phyloP scores from a whole-genome alignment of 2,329 filamentous ascomycete species.

The Ophiocordyceps camponoti-leonardi region DNA sequence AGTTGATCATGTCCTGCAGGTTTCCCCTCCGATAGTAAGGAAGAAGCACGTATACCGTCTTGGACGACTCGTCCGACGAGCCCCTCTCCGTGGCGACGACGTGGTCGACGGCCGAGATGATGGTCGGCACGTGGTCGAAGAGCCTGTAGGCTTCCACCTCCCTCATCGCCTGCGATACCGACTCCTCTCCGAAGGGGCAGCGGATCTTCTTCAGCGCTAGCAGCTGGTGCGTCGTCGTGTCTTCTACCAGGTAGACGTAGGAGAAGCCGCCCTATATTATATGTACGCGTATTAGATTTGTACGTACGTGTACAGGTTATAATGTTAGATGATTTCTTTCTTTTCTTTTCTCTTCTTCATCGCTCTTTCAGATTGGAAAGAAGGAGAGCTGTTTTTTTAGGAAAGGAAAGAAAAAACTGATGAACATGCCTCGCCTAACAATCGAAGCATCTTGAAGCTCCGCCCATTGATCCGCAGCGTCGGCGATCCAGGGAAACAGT shows the following conservation, averaged over 20 bases:
- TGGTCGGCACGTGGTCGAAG: conserved; percentile 67
- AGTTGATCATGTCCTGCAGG: conserved; percentile 95
- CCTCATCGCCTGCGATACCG: conserved; percentile 82
- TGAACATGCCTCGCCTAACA: conserved; percentile 84
- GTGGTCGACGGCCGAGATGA: conserved; percentile 77
- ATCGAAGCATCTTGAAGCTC: conserved; percentile 86
- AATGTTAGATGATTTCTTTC: too few species aligned
- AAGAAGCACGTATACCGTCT: conserved; percentile 91
- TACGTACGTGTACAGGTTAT: too few species aligned
- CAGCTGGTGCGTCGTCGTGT: conserved; percentile 64
- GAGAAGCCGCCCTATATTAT: conserved; percentile 98
- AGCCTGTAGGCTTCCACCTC: conserved; percentile 94
- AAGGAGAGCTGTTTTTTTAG: too few species aligned
- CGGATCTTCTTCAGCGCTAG: conserved; percentile 98
- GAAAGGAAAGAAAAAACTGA: too few species aligned
- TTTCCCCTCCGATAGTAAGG: conserved; percentile 94
- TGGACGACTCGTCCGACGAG: conserved; percentile 41
- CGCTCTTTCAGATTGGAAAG: too few species aligned
- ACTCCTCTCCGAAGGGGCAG: conserved; percentile 94
- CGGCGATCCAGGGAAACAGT: conserved; percentile 87
- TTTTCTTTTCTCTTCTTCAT: too few species aligned
- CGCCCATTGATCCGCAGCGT: conserved; percentile 89
- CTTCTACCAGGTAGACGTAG: conserved; percentile 96
- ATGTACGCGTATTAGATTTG: too few species aligned
- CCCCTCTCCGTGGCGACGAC: conserved; percentile 59